A percentile compares a stretch with the other conserved stretches of the same genome.
Evolutionary conservation across 352 stramenopile genomes (phyloP).

Genomic region (Pythium rishiriense): DNA sequence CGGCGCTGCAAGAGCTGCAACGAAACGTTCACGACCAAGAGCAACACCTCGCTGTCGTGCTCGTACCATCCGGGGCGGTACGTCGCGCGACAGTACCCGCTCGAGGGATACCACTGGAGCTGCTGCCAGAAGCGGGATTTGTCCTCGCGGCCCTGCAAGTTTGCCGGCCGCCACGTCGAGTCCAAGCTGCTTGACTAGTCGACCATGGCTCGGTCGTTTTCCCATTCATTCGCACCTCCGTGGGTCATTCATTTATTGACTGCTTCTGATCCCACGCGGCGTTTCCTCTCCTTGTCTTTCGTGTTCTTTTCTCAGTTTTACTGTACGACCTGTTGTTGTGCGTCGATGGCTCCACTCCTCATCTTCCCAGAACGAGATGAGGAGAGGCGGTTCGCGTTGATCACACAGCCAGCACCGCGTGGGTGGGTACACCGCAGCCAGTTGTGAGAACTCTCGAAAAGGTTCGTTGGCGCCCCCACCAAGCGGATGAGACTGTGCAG

Average conservation of each 20-base stretch:
- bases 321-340: neutral
- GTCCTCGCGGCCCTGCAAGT: slow-evolving; percentile 77
- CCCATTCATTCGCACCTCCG: neutral
- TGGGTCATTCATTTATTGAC: neutral
- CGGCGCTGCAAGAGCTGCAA: slow-evolving; percentile 81
- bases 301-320: neutral
- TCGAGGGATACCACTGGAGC: slow-evolving; percentile 83
- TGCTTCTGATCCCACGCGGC: neutral
- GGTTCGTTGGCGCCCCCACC: too few relatives aligned
- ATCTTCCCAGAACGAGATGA: neutral
- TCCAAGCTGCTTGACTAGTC: slow-evolving; percentile 57
- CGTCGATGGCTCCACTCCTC: neutral
- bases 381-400: too few relatives aligned
- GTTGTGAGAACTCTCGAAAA: neutral
- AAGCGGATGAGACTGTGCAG: neutral
- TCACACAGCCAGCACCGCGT: neutral
- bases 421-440: neutral
- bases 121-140: slow-evolving; percentile 84
- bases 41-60: slow-evolving; percentile 79
- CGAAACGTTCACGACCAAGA: slow-evolving; percentile 81
- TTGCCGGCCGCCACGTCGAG: slow-evolving; percentile 72
- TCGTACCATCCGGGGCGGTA: slow-evolving; percentile 78
- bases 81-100: slow-evolving; percentile 72
- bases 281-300: neutral
- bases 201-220: neutral